Evolutionary conservation across 208 protist genomes (phyloP).

Genomic region (Trichomonas gallinae): DNA sequence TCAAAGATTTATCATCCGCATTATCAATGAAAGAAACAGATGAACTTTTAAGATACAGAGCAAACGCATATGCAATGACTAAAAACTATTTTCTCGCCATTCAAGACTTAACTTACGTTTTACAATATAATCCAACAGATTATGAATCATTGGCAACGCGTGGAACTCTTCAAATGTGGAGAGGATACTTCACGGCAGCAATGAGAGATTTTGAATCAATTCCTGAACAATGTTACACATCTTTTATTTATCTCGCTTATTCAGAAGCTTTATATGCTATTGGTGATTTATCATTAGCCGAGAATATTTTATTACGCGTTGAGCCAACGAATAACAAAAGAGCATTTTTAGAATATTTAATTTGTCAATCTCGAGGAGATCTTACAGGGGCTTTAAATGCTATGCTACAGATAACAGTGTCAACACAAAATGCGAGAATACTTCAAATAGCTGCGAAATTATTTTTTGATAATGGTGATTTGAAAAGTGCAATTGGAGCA

Average conservation of each 20-base stretch:
- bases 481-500: neutral
- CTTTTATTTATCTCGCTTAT: neutral
- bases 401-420: neutral
- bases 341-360: neutral
- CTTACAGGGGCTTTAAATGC: neutral
- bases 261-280: neutral
- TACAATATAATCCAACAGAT: neutral
- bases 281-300: neutral
- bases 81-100: neutral
- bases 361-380: neutral
- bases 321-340: neutral
- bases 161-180: neutral
- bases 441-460: neutral
- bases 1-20: neutral
- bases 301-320: neutral
- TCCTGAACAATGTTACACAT: neutral
- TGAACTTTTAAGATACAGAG: neutral
- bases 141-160: neutral
- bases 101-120: neutral
- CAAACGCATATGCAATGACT: neutral
- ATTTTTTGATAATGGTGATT: neutral
- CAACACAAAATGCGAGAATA: neutral
- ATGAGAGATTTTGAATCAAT: neutral
- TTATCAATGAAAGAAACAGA: neutral
- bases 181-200: neutral